These are phyloP conservation scores for Cetradonia linearis DNA, from an alignment of 495 filamentous ascomycete species.

Conservation along the genomic window DNA sequence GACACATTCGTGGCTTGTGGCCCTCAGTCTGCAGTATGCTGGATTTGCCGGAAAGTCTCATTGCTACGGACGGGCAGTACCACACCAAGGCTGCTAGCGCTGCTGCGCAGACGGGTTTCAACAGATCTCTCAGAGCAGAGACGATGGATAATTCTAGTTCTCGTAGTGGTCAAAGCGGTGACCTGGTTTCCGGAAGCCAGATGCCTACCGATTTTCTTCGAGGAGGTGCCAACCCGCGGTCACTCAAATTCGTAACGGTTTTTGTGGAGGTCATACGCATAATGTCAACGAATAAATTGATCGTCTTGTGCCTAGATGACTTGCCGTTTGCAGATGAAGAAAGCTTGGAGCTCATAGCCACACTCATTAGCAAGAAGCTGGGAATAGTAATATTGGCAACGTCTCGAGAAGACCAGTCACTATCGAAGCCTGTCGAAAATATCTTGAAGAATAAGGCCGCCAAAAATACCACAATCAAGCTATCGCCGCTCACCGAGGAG, in stretches of 20 bases:
- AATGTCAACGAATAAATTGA: constrained; percentile 65
- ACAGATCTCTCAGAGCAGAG: constrained; percentile 17
- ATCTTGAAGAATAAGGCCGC: constrained; percentile 35
- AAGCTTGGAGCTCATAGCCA: constrained; percentile 64
- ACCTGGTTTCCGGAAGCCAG: constrained; percentile 2
- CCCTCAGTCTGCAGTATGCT: constrained; percentile 63
- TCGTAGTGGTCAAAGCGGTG: constrained; percentile 9
- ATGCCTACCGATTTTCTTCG: constrained; percentile 49
- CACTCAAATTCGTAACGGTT: constrained; percentile 69
- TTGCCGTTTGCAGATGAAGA: constrained; percentile 81
- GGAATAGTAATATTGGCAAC: constrained; percentile 60
- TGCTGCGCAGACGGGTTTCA: constrained; percentile 11
- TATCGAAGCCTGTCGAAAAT: constrained; percentile 29
- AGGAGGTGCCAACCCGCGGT: constrained; percentile 57
- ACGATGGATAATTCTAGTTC: constrained; percentile 11
- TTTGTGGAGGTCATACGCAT: constrained; percentile 76
- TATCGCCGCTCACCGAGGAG: constrained; percentile 60
- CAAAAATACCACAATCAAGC: constrained; percentile 52
- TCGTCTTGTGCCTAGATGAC: constrained; percentile 78
- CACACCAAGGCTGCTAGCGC: neutral
- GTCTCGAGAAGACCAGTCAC: constrained; percentile 23
- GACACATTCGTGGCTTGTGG: constrained; percentile 69
- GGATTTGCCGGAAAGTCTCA: constrained; percentile 66
- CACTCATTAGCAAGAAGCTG: constrained; percentile 60
- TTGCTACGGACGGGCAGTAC: constrained; percentile 26